phyloP scores from a whole-genome alignment of 495 filamentous ascomycete genomes.

The Aspergillus diversus region DNA sequence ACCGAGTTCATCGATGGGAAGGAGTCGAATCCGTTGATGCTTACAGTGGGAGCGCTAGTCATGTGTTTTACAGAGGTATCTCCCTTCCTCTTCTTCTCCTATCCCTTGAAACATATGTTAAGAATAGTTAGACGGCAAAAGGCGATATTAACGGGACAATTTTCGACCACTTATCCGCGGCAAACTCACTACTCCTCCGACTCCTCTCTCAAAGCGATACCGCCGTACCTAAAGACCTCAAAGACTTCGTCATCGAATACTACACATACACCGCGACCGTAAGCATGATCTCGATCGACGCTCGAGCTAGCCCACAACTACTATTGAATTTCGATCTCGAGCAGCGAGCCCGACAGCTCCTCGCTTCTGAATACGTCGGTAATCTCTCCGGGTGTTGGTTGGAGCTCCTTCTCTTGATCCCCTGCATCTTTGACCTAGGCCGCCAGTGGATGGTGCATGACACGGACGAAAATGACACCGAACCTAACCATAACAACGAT shows the following conservation, averaged over 20 bases:
- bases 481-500: no score
- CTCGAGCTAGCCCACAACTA: slow-evolving; percentile 36
- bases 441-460: slow-evolving; percentile 43
- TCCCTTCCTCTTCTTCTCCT: not conserved
- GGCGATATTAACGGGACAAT: slow-evolving; percentile 45
- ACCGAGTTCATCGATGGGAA: slow-evolving; percentile 44
- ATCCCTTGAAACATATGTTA: slow-evolving; percentile 7
- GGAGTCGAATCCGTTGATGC: slow-evolving; percentile 40
- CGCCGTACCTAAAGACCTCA: slow-evolving; percentile 39
- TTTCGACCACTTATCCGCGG: slow-evolving; percentile 42
- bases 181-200: slow-evolving; percentile 37
- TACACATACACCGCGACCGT: slow-evolving; percentile 46
- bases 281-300: slow-evolving; percentile 49
- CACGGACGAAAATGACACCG: not conserved
- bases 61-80: slow-evolving; percentile 48
- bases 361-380: slow-evolving; percentile 37
- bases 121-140: slow-evolving; percentile 36
- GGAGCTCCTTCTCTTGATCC: slow-evolving; percentile 39
- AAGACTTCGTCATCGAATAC: slow-evolving; percentile 46
- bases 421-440: slow-evolving; percentile 44
- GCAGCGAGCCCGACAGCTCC: slow-evolving; percentile 36
- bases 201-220: slow-evolving; percentile 37
- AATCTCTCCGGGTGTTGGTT: slow-evolving; percentile 45
- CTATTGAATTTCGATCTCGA: slow-evolving; percentile 43
- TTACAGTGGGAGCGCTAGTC: slow-evolving; percentile 39